phyloP scores from a whole-genome alignment of 192 early-diverging fungal species.

The Podila epigama region DNA sequence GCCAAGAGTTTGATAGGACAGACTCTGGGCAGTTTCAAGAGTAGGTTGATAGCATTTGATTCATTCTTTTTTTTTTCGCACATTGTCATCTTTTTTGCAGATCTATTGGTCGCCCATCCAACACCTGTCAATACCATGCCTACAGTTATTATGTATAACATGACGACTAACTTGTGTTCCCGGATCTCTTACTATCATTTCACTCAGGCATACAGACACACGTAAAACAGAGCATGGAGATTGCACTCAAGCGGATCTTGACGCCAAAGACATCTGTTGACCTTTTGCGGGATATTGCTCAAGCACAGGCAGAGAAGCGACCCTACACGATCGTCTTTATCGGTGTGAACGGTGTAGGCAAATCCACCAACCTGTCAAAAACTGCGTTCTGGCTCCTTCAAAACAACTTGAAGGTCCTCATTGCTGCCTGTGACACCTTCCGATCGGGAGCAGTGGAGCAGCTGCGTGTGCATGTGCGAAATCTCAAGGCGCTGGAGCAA shows the following conservation, averaged over 20 bases:
- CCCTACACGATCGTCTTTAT: constrained; percentile 94
- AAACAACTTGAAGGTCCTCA: constrained; percentile 87
- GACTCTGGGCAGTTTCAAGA: constrained; percentile 79
- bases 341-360: constrained; percentile 94
- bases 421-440: constrained; percentile 98
- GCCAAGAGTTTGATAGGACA: constrained; percentile 73
- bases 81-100: neutral
- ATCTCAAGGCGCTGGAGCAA: constrained; percentile 79
- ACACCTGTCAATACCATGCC: too few relatives aligned
- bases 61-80: neutral
- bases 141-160: neutral
- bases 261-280: constrained; percentile 91
- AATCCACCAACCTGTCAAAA: constrained; percentile 95
- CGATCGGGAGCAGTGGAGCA: constrained; percentile 96
- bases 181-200: neutral
- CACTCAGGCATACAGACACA: constrained; percentile 59
- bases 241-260: constrained; percentile 84
- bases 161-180: neutral
- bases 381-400: constrained; percentile 95
- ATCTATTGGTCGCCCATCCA: too few relatives aligned
- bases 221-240: constrained; percentile 84
- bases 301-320: constrained; percentile 67
- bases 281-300: constrained; percentile 87
- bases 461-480: constrained; percentile 88
- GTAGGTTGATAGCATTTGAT: constrained; percentile 37